Base-by-base conservation (phyloP, 2,329 filamentous ascomycete genomes). In the Fusarium sp. region DNA sequence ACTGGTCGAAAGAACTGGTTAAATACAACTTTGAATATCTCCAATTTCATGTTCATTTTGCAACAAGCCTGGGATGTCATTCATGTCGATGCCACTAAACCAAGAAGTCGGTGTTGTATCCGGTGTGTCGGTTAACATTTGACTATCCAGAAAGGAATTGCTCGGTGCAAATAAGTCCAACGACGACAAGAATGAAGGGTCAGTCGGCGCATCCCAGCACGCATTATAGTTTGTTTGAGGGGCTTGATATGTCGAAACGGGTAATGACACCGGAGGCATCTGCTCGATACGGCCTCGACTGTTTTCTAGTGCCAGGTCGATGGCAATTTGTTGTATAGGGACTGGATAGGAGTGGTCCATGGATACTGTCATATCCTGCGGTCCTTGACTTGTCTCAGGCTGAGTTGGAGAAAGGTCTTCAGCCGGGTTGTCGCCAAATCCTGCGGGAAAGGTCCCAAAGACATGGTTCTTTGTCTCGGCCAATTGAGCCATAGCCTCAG, bases 401-500 rank as follows among this genome's bases (percentile, higher is more conserved):
- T 28, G 40, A 8, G 19, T 14, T 10, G 40, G 21, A 1, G 59
- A 31, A 22, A 36, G 36, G 7, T 58, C 33, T 2, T 36, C 33
- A 2, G 45, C 50, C 61, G 59, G 63, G 7, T 50, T 64, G 11
- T 64, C 61, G 2, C 61, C 61, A 21, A 64, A 64, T 0, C 59
- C 61, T 6, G 38, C 61, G 7, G 44, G 33, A 8, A 64, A 64
- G 0, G 51, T 40, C 1, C 59, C 59, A n/a, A 64, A 64, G 3
- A 64, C 33, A 7, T 64, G 61, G 1, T 40, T 36, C 39, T 57
- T 64, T 1, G 51, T 64, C 34, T 64, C 43, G 2, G 59, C 51
- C 21, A 64, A n/a, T 40, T 50, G 61, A 6, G n/a, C 14, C 59
- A 64, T 64, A 10, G 59, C 52, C 34, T 58, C 50, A 10, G 61